Evolutionary conservation across 2,329 filamentous ascomycete species (phyloP), one percentile per base, ranked within the genome.

Genomic region (Biscogniauxia marginata): DNA sequence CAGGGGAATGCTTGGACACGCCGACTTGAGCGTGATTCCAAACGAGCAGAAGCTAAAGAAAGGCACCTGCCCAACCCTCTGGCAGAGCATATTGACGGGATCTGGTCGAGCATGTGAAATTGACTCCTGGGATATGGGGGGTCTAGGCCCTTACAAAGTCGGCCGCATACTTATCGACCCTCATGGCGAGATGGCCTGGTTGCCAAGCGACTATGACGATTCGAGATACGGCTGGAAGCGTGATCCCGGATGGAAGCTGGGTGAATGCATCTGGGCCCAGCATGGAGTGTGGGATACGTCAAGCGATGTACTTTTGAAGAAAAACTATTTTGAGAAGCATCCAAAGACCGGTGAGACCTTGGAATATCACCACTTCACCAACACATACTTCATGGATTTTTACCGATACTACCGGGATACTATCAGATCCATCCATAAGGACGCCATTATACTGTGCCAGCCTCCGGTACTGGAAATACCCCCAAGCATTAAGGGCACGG

Each of bases 221-320:
- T 87, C 84, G 11, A 84, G 86, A 61, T 99, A 99, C 71, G 91
- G 91, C 34, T 99, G 91, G 86, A 92, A 89, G 70, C 85, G 95
- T 62, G 91, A 96, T 68, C 82, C 89, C 0, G 87, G 81, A 7
- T 99, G 95, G 95, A 93, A 88, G 71, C 77, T 99, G 18, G 95
- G 95, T n/a, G 86, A 96, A 73, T 98, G 95, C 68, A 73, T 99
- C 44, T 99, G 95, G 95, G 93, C 95, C 3, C 93, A 97, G 69
- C 93, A 99, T 71, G 93, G 93, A 1, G 85, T 99, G 5, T 99
- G 95, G 95, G 91, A 99, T 68, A 87, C 89, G 5, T 76, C 79
- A 3, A 89, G 83, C 2, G 92, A 97, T 70, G 84, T 83, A 0
- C 76, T 99, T 4, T 73, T 96, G 55, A 85, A 84, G 63, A 96